Evolutionary conservation across 768 basidiomycete species (phyloP).

Genomic region (Chalciporus sphaerocephalus): DNA sequence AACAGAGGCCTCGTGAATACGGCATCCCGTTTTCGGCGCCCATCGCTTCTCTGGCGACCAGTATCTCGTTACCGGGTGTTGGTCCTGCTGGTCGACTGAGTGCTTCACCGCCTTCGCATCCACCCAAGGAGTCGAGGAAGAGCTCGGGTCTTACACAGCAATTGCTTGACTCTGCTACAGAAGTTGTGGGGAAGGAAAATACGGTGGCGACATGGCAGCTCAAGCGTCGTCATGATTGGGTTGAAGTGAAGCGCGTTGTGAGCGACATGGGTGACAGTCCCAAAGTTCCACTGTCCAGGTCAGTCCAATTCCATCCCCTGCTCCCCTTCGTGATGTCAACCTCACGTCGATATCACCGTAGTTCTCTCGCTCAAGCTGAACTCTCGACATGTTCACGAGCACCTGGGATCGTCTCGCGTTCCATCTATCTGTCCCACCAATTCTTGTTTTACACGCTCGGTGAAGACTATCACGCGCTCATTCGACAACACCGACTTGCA

Average conservation of each 20-base stretch:
- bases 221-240: slow-evolving; percentile 47
- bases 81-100: slow-evolving; percentile 40
- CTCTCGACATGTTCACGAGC: slow-evolving; percentile 68
- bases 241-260: slow-evolving; percentile 41
- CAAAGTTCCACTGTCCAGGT: slow-evolving; percentile 13
- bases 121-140: slow-evolving; percentile 29
- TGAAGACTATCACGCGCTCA: slow-evolving; percentile 77
- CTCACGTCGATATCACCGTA: too few relatives aligned
- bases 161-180: slow-evolving; percentile 34
- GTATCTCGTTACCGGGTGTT: slow-evolving; percentile 57
- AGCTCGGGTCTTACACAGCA: slow-evolving; percentile 33
- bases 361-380: slow-evolving; percentile 77
- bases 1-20: slow-evolving; percentile 28
- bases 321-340: background rate
- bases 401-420: slow-evolving; percentile 56
- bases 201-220: slow-evolving; percentile 66
- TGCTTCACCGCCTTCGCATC: slow-evolving; percentile 22
- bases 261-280: slow-evolving; percentile 5
- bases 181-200: slow-evolving; percentile 36
- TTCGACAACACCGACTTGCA: slow-evolving; percentile 59
- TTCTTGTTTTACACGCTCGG: slow-evolving; percentile 75
- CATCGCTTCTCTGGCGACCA: slow-evolving; percentile 41
- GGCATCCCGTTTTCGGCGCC: slow-evolving; percentile 25
- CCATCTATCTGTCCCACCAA: slow-evolving; percentile 82
- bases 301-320: slow-evolving; percentile 7